Evolutionary conservation across 352 stramenopile genomes (phyloP).

Genomic region (Globisporangium recalcitrans): DNA sequence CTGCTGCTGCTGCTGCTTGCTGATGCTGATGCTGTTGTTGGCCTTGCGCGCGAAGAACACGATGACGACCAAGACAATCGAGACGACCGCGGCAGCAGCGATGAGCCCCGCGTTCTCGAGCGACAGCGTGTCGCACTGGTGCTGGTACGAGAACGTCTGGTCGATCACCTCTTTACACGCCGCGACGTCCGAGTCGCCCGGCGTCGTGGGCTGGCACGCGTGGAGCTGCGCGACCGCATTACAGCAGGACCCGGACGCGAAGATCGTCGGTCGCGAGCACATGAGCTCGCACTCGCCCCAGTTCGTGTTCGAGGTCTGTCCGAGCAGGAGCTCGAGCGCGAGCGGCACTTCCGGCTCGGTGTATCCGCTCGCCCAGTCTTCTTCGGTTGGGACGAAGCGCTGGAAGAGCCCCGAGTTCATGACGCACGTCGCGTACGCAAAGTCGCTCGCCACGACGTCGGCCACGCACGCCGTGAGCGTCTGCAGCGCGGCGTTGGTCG

Average conservation of each 20-base stretch:
- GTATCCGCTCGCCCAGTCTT: neutral
- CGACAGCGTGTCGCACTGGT: conserved; percentile 4
- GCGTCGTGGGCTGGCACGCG: conserved; percentile 12
- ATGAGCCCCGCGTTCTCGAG: conserved; percentile 4
- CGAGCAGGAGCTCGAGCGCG: conserved; percentile 8
- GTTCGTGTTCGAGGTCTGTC: neutral
- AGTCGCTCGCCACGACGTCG: conserved; percentile 18
- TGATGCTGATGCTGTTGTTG: neutral
- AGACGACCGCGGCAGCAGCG: neutral
- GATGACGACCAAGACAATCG: neutral
- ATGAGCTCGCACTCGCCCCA: conserved; percentile 12
- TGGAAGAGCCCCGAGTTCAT: conserved; percentile 35
- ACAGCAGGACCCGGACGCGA: conserved; percentile 6
- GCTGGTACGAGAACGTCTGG: conserved; percentile 9
- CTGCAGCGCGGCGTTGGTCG: conserved; percentile 10
- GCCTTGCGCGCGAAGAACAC: neutral
- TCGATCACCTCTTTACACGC: conserved; percentile 7
- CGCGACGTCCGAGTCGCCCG: neutral
- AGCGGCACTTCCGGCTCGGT: conserved; percentile 5
- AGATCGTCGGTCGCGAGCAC: conserved; percentile 13
- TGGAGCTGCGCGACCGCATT: conserved; percentile 13
- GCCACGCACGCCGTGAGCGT: conserved; percentile 22
- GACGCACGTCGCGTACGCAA: conserved; percentile 29
- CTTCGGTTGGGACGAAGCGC: conserved; percentile 9
- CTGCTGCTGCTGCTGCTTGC: neutral